Evolutionary conservation across 2,329 filamentous ascomycete genomes (phyloP), one percentile per base, ranked within the genome.

Genomic region (Fusarium sambucinum): DNA sequence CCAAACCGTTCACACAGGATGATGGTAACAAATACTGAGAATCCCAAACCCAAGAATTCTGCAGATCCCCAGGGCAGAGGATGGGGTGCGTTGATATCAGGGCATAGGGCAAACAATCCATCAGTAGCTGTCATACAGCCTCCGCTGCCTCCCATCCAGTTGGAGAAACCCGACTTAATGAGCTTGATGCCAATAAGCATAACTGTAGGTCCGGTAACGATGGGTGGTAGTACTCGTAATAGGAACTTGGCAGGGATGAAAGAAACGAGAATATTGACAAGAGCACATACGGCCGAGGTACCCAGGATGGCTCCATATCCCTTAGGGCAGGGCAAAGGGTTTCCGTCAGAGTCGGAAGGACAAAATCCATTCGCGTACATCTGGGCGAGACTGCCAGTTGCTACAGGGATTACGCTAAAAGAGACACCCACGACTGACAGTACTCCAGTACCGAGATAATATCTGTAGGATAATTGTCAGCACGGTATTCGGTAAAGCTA

Each of bases 1-100:
- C 93, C 93, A 71, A 94, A 94, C 13, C 92, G 87, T 78, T 96
- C 92, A 76, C 91, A 92, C 14, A 95, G 76, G 63, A 96, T 90
- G 74, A 96, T 95, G 29, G 90, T 91, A 44, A 91, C 71, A 75
- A 95, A 95, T 35, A 94, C 92, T 44, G 88, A 88, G 80, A 96
- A 94, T 1, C 92, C 92, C 3, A 96, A 85, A 14, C 85, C 92
- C 7, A 96, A 87, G 70, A 91, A 93, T 77, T 96, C 90, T 2
- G 92, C 87, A 37, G 89, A 89, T 5, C 92, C 93, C 93, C 93
- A 96, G 0, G 87, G 89, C 2, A 95, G 82, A 16, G 92, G 85
- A 59, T 90, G 89, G 2, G 92, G 91, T 1, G 92, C 92, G 25
- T 81, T 80, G 66, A 90, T 88, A 69, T 85, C 83, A 3, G 91